A percentile compares a stretch with the other conserved stretches of the same genome.
Evolutionary conservation across 305 asterid species (phyloP).

Genomic region (Fraxinus sp.): DNA sequence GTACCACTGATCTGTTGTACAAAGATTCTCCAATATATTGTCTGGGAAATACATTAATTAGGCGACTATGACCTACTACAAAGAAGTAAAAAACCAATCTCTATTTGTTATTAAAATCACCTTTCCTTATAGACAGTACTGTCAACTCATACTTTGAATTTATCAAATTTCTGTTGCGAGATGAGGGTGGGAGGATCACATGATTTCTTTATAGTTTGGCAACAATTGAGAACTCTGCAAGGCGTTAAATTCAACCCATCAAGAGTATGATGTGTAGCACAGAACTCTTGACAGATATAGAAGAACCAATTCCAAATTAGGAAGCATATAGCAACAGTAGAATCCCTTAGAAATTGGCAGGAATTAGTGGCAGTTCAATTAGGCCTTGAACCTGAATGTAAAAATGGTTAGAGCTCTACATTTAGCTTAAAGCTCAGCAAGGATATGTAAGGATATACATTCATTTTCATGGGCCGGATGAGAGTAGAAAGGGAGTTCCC

Average conservation of each 20-base stretch:
- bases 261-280: neutral
- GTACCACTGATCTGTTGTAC: neutral
- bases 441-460: neutral
- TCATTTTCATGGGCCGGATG: neutral
- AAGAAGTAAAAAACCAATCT: neutral
- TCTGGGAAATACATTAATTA: neutral
- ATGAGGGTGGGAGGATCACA: neutral
- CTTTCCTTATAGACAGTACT: neutral
- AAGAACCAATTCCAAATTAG: neutral
- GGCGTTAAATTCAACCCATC: neutral
- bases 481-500: neutral
- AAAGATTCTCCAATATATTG: neutral
- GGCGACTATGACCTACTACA: neutral
- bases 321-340: neutral
- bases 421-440: neutral
- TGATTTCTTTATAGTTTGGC: neutral
- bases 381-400: neutral
- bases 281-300: neutral
- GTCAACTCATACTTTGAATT: neutral
- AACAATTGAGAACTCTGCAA: neutral
- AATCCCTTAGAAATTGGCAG: neutral
- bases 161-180: neutral
- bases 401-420: neutral
- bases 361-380: neutral
- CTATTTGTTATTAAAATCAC: neutral